Evolutionary conservation across 164 flowering plant species (phyloP), one percentile per base, ranked within the genome.

Genomic region (Stephania yunnanensis): DNA sequence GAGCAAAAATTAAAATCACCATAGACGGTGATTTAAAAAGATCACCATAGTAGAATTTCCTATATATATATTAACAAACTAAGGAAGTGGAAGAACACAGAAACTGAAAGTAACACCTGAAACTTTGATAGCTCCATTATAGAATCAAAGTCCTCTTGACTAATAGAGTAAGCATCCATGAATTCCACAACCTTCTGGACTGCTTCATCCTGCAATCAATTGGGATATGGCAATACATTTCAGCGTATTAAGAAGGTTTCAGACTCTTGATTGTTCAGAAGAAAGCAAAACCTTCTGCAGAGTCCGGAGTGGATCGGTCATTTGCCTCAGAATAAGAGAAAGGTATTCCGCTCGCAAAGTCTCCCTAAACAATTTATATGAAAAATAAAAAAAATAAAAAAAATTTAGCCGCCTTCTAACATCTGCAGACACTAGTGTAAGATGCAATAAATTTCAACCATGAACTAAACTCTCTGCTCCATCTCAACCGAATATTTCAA

Each of bases 131-230:
- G 64, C 75, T 91, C 98, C 79, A 92, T 82, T 9, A 95, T 81
- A 65, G 95, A 83, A 78, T 92, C 97, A 83, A 84, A 91, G 82
- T 95, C 98, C 76, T 93, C 98, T 85, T 86, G 95, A 84, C 87
- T 92, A 42, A 95, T 83, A 11, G 97, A 92, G 87, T 95, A 95
- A 12, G 79, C 31, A 83, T 89, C 92, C 99, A 95, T 93, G 80
- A 93, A 91, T 73, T 91, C 92, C 66, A 93, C 92, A 78, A 93
- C 96, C 71, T 83, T 85, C 77, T 82, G 84, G 76, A 91, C 96
- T 67, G 96, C 98, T 79, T 88, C 98, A 84, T 93, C 99, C 99
- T 93, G 88, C 48, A 50, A 68, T 71, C 29, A 61, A 30, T 7
- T 72, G 44, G 53, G 20, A 58, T 1, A 58, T 58, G 22, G 20